phyloP scores from a whole-genome alignment of 2,329 filamentous ascomycete species.

The Curvularia lunata region DNA sequence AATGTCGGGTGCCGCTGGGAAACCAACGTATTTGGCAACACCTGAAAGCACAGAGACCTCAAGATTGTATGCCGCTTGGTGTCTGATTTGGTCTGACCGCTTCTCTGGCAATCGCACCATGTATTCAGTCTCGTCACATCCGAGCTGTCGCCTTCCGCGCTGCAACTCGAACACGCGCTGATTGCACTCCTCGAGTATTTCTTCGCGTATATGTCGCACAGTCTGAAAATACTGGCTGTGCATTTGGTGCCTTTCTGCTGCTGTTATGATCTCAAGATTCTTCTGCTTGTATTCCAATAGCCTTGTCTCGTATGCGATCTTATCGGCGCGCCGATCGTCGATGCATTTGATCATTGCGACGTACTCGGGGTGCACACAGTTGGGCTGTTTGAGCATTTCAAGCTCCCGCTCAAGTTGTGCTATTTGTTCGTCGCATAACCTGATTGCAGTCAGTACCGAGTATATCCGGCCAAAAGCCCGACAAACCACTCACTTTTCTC shows the following conservation, averaged over 20 bases:
- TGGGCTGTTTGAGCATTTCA: conserved; percentile 63
- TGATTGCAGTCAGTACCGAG: conserved; percentile 50
- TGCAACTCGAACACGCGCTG: conserved; percentile 94
- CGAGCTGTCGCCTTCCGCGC: conserved; percentile 78
- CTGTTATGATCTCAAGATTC: conserved; percentile 71
- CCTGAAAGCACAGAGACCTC: conserved; percentile 92
- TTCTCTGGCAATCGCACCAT: conserved; percentile 80
- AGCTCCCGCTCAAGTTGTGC: conserved; percentile 76
- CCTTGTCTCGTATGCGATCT: conserved; percentile 75
- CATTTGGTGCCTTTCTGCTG: conserved; percentile 83
- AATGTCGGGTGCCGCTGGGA: conserved; percentile 91
- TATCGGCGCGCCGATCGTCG: conserved; percentile 80
- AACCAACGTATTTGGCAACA: conserved; percentile 92
- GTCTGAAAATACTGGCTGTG: conserved; percentile 91
- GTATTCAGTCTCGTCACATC: conserved; percentile 81
- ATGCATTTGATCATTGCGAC: conserved; percentile 88
- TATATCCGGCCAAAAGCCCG: background rate
- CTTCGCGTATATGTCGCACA: conserved; percentile 81
- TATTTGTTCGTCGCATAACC: conserved; percentile 87
- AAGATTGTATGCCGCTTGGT: conserved; percentile 90
- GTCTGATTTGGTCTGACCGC: conserved; percentile 76
- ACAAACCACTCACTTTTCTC: conserved; percentile 69
- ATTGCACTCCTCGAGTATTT: conserved; percentile 78
- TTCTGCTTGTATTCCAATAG: conserved; percentile 76
- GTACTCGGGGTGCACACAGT: conserved; percentile 84